Percentiles rank a stretch among this genome's conserved stretches.
Conservation (phyloP, 495 filamentous ascomycete genomes). For the Trichoderma erinaceum region DNA sequence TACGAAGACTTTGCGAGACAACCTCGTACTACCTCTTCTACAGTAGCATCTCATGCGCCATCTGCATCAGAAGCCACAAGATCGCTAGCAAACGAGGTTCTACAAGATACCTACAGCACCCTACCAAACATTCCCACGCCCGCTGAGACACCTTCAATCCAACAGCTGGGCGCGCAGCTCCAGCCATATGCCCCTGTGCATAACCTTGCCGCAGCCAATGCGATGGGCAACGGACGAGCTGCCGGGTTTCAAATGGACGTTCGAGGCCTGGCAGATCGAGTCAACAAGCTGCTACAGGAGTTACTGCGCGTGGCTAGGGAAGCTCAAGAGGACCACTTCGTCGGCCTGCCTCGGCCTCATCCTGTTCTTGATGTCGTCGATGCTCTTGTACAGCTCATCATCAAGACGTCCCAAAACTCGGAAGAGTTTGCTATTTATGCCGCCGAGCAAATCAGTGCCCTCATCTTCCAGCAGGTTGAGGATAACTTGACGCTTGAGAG, state of each 20-base stretch:
- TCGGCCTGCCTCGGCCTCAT: conserved; percentile 59
- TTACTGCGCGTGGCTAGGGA: conserved; percentile 58
- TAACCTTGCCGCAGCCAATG: conserved; percentile 26
- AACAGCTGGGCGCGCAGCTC: conserved; percentile 56
- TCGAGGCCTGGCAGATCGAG: conserved; percentile 53
- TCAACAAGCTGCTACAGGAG: conserved; percentile 64
- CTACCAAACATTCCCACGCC: conserved; percentile 73
- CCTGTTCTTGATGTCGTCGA: conserved; percentile 59
- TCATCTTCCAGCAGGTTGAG: conserved; percentile 51
- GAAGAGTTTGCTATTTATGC: conserved; percentile 64
- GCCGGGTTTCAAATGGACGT: conserved; percentile 61
- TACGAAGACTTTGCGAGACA: conserved; percentile 93
- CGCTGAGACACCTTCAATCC: conserved; percentile 71
- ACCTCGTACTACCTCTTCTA: conserved; percentile 45
- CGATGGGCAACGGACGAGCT: conserved; percentile 40
- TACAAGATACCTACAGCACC: conserved; percentile 76
- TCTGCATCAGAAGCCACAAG: conserved; percentile 48
- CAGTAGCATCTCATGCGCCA: conserved; percentile 35
- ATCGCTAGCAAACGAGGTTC: conserved; percentile 59
- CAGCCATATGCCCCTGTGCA: conserved; percentile 55
- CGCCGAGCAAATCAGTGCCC: conserved; percentile 63
- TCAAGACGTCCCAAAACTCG: conserved; percentile 49
- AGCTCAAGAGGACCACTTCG: conserved; percentile 62
- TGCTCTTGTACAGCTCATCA: conserved; percentile 45
- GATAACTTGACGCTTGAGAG: conserved; percentile 70